phyloP scores from a whole-genome alignment of 1,284 basidiomycete species.

The Boletellus deceptivus region DNA sequence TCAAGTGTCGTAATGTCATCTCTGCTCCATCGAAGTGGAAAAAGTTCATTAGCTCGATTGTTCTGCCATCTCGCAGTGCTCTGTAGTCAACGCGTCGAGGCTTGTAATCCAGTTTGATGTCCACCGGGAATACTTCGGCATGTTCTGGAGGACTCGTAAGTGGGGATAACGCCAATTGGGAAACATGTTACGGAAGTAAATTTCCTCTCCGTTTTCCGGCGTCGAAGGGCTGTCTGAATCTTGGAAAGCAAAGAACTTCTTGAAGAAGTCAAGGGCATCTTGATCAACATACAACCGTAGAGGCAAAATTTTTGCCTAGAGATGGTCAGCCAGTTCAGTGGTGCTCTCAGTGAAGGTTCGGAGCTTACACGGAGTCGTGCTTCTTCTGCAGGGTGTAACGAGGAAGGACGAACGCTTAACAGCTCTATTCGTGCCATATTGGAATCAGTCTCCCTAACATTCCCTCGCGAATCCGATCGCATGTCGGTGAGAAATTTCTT shows the following conservation, averaged over 20 bases:
- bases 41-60: constrained; percentile 99
- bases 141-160: constrained; percentile 52
- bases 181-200: constrained; percentile 69
- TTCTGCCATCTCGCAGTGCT: constrained; percentile 87
- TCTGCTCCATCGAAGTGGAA: constrained; percentile 99
- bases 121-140: constrained; percentile 87
- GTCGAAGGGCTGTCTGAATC: constrained; percentile 49
- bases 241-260: constrained; percentile 92
- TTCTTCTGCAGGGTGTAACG: constrained; percentile 70
- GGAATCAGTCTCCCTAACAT: constrained; percentile 84
- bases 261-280: constrained; percentile 97
- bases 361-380: constrained; percentile 72
- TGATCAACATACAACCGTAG: constrained; percentile 94
- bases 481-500: constrained; percentile 91
- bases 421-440: constrained; percentile 92
- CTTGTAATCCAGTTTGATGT: constrained; percentile 97
- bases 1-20: constrained; percentile 94
- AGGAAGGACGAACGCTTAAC: constrained; percentile 67
- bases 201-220: constrained; percentile 42
- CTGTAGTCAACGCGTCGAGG: constrained; percentile 94
- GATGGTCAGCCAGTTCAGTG: neutral
- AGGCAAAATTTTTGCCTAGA: constrained; percentile 83
- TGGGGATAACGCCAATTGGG: neutral
- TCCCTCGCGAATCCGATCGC: constrained; percentile 78
- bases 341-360: neutral